phyloP scores from a whole-genome alignment of 345 rosid genomes.

The Salix exigua region DNA sequence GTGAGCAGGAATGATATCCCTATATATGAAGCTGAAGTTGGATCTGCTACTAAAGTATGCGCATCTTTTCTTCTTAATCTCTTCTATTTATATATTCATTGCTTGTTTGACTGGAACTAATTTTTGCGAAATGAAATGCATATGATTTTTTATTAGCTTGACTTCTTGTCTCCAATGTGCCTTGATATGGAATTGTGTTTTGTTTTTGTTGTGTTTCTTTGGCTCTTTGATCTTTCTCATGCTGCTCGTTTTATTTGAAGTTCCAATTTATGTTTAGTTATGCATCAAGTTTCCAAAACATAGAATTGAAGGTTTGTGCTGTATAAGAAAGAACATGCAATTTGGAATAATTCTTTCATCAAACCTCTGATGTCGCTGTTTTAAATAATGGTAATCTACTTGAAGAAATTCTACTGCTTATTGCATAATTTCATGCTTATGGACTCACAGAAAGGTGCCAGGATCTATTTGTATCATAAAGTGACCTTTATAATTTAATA shows the following conservation, averaged over 20 bases:
- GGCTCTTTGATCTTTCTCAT: neutral
- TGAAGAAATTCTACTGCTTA: neutral
- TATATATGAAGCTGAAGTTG: conserved; percentile 94
- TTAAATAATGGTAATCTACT: neutral
- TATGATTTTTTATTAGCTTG: neutral
- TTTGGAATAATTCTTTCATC: neutral
- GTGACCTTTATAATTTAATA: neutral
- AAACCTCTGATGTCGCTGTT: neutral
- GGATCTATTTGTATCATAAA: neutral
- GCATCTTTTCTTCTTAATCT: neutral
- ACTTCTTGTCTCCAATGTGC: neutral
- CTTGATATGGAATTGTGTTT: neutral
- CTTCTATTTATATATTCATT: neutral
- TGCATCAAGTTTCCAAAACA: neutral
- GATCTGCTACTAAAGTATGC: conserved; percentile 77
- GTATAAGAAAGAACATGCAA: neutral
- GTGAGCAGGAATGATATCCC: conserved; percentile 92
- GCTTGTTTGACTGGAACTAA: neutral
- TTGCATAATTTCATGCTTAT: neutral
- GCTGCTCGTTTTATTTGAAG: neutral
- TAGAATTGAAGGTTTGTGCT: neutral
- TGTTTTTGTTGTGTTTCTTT: neutral
- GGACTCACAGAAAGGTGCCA: neutral
- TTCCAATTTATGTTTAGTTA: neutral
- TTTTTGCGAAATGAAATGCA: neutral